Conservation (phyloP, 495 filamentous ascomycete genomes). For the Penicillium ucsense region DNA sequence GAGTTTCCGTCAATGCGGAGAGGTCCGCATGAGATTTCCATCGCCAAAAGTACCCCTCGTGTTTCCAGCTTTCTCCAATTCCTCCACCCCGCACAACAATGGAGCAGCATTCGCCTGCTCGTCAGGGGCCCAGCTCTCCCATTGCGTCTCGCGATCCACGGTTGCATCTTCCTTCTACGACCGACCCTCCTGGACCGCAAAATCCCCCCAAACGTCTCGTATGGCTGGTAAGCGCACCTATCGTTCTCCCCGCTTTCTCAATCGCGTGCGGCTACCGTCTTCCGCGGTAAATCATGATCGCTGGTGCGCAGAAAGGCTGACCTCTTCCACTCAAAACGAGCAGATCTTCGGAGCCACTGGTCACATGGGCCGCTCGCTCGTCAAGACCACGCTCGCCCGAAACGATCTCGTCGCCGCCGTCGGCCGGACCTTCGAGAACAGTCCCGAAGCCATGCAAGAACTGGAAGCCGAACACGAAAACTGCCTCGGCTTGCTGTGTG, state of each 20-base stretch:
- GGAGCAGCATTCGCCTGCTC: conserved; percentile 27
- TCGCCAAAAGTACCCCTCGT: no score
- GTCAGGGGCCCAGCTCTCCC: conserved; percentile 15
- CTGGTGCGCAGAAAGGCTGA: no score
- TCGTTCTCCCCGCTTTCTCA: neutral
- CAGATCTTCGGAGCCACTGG: conserved; percentile 91
- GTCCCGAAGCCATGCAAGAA: conserved; percentile 53
- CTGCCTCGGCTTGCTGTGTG: conserved; percentile 75
- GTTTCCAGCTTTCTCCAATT: no score
- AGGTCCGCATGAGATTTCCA: no score
- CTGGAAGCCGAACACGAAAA: conserved; percentile 45
- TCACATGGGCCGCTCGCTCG: conserved; percentile 88
- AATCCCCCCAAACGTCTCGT: conserved; percentile 65
- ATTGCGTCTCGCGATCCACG: conserved; percentile 28
- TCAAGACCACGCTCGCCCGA: conserved; percentile 67
- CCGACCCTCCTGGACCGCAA: conserved; percentile 66
- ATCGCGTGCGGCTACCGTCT: neutral
- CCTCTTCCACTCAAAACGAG: neutral
- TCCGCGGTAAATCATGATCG: neutral
- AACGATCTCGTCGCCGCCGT: conserved; percentile 85
- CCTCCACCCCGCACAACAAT: conserved; percentile 5
- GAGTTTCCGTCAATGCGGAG: no score
- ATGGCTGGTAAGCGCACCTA: conserved; percentile 58
- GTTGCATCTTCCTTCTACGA: conserved; percentile 60
- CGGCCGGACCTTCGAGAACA: conserved; percentile 75